These are phyloP conservation scores for Fusarium nodosum DNA, from an alignment of 2,329 filamentous ascomycete genomes.

Conservation along the genomic window DNA sequence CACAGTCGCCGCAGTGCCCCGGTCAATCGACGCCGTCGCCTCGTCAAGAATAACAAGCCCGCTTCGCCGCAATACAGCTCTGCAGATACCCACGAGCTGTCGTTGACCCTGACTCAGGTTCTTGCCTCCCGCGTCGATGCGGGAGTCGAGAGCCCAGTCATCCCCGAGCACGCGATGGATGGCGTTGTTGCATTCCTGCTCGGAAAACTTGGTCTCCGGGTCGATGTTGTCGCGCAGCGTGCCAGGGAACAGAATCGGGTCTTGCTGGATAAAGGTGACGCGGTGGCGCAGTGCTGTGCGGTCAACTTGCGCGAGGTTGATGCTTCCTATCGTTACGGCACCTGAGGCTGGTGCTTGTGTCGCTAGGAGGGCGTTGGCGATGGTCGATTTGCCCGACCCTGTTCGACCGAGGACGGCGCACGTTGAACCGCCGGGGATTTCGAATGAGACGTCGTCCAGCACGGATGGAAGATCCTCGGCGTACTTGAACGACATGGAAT, in stretches of 20 bases:
- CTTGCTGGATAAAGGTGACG: slow-evolving; percentile 74
- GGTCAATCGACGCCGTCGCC: slow-evolving; percentile 74
- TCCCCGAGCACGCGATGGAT: slow-evolving; percentile 71
- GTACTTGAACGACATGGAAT: slow-evolving; percentile 83
- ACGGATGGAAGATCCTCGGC: slow-evolving; percentile 82
- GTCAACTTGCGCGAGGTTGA: slow-evolving; percentile 67
- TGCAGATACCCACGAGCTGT: slow-evolving; percentile 71
- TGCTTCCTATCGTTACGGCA: slow-evolving; percentile 65
- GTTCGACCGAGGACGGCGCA: slow-evolving; percentile 84
- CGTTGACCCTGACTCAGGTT: slow-evolving; percentile 74
- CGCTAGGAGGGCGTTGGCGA: slow-evolving; percentile 70
- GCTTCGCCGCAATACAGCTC: slow-evolving; percentile 71
- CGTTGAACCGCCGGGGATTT: slow-evolving; percentile 74
- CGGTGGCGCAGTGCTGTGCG: slow-evolving; percentile 69
- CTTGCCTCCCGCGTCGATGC: slow-evolving; percentile 70
- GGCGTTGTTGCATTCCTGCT: slow-evolving; percentile 63
- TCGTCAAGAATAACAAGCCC: slow-evolving; percentile 75
- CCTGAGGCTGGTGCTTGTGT: slow-evolving; percentile 67
- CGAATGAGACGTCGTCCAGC: slow-evolving; percentile 75
- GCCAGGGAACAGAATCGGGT: slow-evolving; percentile 72
- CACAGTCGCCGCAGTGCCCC: slow-evolving; percentile 69
- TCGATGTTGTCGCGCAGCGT: slow-evolving; percentile 76
- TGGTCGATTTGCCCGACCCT: slow-evolving; percentile 87
- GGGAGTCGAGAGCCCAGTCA: slow-evolving; percentile 63
- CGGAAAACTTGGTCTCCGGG: slow-evolving; percentile 70